These are phyloP conservation scores for Acanthamoeba lenticulata DNA, from an alignment of 208 protist species.

Conservation along the genomic window DNA sequence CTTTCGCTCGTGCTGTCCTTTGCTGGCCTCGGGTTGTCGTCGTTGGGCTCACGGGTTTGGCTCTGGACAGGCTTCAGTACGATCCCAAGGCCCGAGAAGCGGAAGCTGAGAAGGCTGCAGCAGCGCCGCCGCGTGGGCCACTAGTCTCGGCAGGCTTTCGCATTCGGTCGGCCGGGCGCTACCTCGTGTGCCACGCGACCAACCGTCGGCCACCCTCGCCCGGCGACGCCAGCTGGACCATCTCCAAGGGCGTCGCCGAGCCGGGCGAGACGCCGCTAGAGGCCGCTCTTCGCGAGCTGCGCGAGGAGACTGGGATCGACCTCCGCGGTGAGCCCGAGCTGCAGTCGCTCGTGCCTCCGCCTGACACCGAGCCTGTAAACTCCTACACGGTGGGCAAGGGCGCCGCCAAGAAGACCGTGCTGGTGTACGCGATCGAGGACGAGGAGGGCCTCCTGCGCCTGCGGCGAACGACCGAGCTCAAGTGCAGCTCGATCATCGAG, in stretches of 20 bases:
- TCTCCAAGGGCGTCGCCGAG: background rate
- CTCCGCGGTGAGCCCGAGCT: background rate
- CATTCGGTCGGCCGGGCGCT: background rate
- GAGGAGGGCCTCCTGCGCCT: background rate
- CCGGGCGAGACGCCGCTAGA: background rate
- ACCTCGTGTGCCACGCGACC: slow-evolving; percentile 1
- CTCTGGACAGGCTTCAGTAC: background rate
- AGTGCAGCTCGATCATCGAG: slow-evolving; percentile 4
- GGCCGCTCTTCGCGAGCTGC: background rate
- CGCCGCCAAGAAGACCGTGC: slow-evolving; percentile 23
- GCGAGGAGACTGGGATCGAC: background rate
- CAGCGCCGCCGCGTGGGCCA: background rate
- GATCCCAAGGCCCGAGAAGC: background rate
- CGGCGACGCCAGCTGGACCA: background rate
- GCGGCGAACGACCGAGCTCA: background rate
- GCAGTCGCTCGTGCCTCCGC: background rate
- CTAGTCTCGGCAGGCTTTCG: background rate
- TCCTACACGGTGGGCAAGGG: background rate
- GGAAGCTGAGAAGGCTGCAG: too few species aligned
- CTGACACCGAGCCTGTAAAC: background rate
- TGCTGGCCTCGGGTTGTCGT: background rate
- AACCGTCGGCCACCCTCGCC: background rate
- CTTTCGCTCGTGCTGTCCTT: too few species aligned
- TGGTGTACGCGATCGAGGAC: background rate
- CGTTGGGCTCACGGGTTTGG: background rate